A percentile compares a stretch with the other conserved stretches of the same genome.
Conservation (phyloP, 192 early-diverging fungal species). For the Rhizophagus sp. region DNA sequence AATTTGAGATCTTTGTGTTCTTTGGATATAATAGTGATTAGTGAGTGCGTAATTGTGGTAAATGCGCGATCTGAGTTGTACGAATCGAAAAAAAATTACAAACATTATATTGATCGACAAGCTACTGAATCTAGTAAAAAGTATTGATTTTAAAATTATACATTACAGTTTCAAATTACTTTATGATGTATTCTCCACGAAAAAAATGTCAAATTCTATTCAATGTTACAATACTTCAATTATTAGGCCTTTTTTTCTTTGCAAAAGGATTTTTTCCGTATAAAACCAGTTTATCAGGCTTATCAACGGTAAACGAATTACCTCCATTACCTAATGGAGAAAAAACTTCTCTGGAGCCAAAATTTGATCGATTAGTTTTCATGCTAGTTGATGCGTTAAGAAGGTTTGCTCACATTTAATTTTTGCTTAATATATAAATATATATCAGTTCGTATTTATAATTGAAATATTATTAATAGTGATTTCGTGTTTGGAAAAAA, state of each 20-base stretch:
- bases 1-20: too few species aligned
- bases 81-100: too few species aligned
- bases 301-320: conserved; percentile 48
- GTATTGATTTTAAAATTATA: too few species aligned
- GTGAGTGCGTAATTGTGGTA: too few species aligned
- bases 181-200: background rate
- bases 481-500: conserved; percentile 74
- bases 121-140: too few species aligned
- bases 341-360: conserved; percentile 18
- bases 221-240: conserved; percentile 47
- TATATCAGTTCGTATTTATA: conserved; percentile 20
- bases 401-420: conserved; percentile 42
- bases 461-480: conserved; percentile 29
- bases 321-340: conserved; percentile 33
- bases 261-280: conserved; percentile 80
- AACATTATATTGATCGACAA: too few species aligned
- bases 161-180: too few species aligned
- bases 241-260: conserved; percentile 65
- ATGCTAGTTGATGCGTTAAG: conserved; percentile 76
- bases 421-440: background rate
- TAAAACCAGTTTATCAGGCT: conserved; percentile 66
- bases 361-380: conserved; percentile 62
- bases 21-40: too few species aligned
- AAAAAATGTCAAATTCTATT: conserved; percentile 9
- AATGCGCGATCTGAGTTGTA: too few species aligned